Evolutionary conservation across 192 early-diverging fungal genomes (phyloP).

Genomic region (Jimgerdemannia lactiflua): DNA sequence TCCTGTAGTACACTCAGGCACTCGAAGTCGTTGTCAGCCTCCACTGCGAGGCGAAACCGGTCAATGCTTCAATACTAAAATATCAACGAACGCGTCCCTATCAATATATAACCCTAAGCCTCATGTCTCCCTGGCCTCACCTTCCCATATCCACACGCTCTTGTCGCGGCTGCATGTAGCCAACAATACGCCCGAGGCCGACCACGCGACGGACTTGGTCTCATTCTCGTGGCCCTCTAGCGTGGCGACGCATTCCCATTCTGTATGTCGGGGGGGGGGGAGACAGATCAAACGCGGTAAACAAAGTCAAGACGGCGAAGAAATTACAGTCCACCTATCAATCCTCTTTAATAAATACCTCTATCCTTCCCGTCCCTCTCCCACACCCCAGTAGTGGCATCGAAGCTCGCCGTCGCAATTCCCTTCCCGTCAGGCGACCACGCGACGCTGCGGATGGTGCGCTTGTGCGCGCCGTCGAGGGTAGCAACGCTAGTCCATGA

Average conservation of each 20-base stretch:
- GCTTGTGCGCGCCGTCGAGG: slow-evolving; percentile 85
- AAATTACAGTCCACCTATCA: neutral
- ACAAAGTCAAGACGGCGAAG: neutral
- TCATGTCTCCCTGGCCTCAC: slow-evolving; percentile 13
- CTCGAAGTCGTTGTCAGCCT: slow-evolving; percentile 91
- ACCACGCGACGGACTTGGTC: slow-evolving; percentile 92
- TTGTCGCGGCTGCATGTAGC: slow-evolving; percentile 97
- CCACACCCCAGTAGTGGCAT: slow-evolving; percentile 93
- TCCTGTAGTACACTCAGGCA: slow-evolving; percentile 93
- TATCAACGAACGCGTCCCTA: neutral
- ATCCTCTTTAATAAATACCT: slow-evolving; percentile 7
- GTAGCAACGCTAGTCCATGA: slow-evolving; percentile 71
- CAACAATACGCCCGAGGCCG: slow-evolving; percentile 72
- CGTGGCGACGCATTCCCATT: slow-evolving; percentile 89
- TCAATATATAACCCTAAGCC: neutral
- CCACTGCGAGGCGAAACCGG: slow-evolving; percentile 26
- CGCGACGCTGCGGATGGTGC: slow-evolving; percentile 86
- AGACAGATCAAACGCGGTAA: neutral
- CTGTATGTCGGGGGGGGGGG: slow-evolving; percentile 18
- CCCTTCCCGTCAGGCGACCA: slow-evolving; percentile 73
- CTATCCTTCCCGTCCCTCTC: slow-evolving; percentile 61
- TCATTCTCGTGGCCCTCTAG: slow-evolving; percentile 99
- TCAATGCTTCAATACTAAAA: no score
- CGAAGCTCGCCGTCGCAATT: slow-evolving; percentile 90
- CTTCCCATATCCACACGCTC: slow-evolving; percentile 99